Conservation (phyloP, 495 filamentous ascomycete genomes). For the Penicillium roqueforti region DNA sequence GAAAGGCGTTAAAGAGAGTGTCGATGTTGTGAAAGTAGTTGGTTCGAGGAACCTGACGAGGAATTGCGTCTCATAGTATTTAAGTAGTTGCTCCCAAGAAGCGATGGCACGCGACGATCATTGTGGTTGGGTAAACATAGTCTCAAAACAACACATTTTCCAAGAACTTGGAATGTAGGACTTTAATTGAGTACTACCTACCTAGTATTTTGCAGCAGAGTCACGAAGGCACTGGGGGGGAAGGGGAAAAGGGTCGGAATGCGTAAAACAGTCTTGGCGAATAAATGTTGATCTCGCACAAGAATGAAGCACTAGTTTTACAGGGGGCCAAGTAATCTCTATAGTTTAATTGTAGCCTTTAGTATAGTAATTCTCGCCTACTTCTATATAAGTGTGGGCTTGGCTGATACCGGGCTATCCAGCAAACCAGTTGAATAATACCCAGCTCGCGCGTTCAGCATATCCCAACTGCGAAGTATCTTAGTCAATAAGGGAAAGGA, state of each 20-base stretch:
- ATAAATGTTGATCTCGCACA: neutral
- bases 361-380: no score
- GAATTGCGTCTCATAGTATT: conserved; percentile 5
- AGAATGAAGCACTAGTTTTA: conserved; percentile 4
- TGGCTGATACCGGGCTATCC: no score
- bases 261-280: neutral
- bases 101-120: conserved; percentile 7
- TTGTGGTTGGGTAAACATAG: conserved; percentile 10
- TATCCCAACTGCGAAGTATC: no score
- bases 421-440: no score
- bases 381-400: no score
- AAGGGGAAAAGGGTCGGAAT: conserved; percentile 16
- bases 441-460: no score
- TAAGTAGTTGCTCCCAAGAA: no score
- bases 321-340: neutral
- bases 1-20: conserved; percentile 4
- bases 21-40: neutral
- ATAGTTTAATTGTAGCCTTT: no score
- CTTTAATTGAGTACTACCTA: neutral
- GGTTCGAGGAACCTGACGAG: no score
- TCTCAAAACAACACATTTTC: neutral
- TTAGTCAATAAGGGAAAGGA: no score
- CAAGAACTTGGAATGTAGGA: conserved; percentile 14
- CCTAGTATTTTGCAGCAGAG: neutral
- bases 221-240: neutral